Evolutionary conservation across 2,329 filamentous ascomycete genomes (phyloP).

Genomic region (Aspergillus fructus): DNA sequence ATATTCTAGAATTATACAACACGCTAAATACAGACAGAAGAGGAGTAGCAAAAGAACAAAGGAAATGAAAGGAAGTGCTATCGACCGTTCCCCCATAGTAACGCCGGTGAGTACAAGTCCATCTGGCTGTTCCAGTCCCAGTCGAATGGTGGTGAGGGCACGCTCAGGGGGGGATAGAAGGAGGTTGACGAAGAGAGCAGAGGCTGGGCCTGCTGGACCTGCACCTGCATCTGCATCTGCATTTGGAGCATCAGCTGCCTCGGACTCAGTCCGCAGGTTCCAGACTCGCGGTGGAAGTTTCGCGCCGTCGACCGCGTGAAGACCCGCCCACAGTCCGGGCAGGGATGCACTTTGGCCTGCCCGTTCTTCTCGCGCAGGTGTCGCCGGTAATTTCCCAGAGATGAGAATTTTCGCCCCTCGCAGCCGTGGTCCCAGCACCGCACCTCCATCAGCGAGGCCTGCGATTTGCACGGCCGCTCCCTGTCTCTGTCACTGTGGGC

Average conservation of each 20-base stretch:
- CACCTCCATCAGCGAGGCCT: background rate
- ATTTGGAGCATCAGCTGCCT: background rate
- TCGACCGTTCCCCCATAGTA: too few species aligned
- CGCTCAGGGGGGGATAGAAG: too few species aligned
- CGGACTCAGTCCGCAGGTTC: background rate
- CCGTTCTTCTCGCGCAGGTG: background rate
- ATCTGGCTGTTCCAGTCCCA: too few species aligned
- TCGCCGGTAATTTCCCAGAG: background rate
- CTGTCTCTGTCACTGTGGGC: background rate
- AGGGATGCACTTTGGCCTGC: background rate
- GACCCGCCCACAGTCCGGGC: background rate
- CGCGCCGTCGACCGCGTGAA: background rate
- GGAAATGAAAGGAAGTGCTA: too few species aligned
- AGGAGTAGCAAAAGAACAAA: too few species aligned
- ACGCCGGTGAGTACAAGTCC: too few species aligned
- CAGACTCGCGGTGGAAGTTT: background rate
- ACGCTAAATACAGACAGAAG: too few species aligned
- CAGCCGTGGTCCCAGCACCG: background rate
- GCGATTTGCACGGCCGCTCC: background rate
- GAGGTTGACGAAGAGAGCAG: too few species aligned
- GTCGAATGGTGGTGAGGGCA: too few species aligned
- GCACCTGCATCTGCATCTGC: background rate
- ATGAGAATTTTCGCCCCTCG: background rate
- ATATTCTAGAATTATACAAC: too few species aligned
- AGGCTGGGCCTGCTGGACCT: background rate